Percentiles rank a stretch among this genome's conserved stretches.
Evolutionary conservation across 768 basidiomycete genomes (phyloP).

Genomic region (Suillus ampliporus): DNA sequence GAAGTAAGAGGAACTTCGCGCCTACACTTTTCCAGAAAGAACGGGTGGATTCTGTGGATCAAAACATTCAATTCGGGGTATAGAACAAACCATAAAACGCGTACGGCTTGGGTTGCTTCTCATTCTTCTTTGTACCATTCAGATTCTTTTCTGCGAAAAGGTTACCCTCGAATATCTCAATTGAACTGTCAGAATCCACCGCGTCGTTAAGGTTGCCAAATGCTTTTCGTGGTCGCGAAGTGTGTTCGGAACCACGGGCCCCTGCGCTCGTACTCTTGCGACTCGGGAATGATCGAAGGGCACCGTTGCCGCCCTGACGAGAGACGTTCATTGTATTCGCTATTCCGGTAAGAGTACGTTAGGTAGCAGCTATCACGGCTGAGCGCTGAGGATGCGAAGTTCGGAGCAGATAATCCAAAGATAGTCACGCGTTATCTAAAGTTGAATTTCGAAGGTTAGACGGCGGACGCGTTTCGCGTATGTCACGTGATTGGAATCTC

Average conservation of each 20-base stretch:
- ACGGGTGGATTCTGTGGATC: constrained; percentile 25
- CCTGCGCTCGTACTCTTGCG: neutral
- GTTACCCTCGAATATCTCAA: constrained; percentile 36
- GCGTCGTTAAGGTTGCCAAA: constrained; percentile 16
- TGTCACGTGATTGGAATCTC: neutral
- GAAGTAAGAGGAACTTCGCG: neutral
- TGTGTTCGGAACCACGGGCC: neutral
- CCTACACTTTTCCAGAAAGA: constrained; percentile 17
- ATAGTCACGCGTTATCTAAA: no score
- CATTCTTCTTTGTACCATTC: constrained; percentile 27
- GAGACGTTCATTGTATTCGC: neutral
- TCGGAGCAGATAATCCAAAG: neutral
- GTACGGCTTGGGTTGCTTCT: constrained; percentile 15
- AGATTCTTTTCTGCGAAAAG: constrained; percentile 11
- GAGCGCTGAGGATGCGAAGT: no score
- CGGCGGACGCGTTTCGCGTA: neutral
- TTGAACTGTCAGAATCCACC: constrained; percentile 33
- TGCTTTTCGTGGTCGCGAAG: neutral
- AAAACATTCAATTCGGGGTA: constrained; percentile 13
- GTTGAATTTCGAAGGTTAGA: neutral
- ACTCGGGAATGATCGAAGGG: neutral
- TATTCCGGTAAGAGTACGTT: neutral
- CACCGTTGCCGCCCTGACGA: neutral
- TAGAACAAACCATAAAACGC: neutral
- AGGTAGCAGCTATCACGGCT: neutral